Evolutionary conservation across 2,329 filamentous ascomycete species (phyloP).

Genomic region (Drechmeria coniospora): DNA sequence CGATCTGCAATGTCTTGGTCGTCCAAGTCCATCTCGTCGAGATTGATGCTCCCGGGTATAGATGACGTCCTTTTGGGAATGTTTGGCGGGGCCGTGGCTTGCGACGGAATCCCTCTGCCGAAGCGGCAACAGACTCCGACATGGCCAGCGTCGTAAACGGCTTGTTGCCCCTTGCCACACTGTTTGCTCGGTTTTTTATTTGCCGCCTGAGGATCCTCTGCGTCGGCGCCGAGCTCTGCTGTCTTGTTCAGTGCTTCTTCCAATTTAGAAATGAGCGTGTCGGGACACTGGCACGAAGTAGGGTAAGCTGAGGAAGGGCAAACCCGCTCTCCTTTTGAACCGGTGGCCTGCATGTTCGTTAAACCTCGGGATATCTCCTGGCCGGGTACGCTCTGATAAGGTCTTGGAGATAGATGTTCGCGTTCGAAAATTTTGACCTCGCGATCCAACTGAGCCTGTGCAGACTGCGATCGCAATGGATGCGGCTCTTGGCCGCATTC

Average conservation of each 20-base stretch:
- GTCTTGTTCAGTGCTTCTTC: conserved; percentile 1
- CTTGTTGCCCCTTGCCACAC: conserved; percentile 1
- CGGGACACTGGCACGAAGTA: no score
- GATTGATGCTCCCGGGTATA: conserved; percentile 11
- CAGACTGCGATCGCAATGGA: not conserved
- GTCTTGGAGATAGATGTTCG: not conserved
- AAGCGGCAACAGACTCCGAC: conserved; percentile 12
- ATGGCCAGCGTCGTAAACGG: conserved; percentile 8
- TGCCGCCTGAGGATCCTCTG: not conserved
- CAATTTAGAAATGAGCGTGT: not conserved
- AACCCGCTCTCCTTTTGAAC: no score
- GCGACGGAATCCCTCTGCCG: conserved; percentile 11
- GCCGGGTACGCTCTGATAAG: not conserved
- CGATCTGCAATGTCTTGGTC: conserved; percentile 28
- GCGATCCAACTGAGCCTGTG: not conserved
- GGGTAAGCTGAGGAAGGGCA: no score
- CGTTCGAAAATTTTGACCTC: not conserved
- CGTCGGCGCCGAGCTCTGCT: not conserved
- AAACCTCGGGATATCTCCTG: not conserved
- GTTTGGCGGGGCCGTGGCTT: conserved; percentile 14
- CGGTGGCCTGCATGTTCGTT: not conserved
- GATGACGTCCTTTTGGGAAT: conserved; percentile 21
- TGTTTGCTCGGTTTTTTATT: not conserved
- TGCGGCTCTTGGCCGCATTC: not conserved
- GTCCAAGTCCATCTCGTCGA: conserved; percentile 13